Conservation (phyloP, 805 yeast genomes). For the Spathaspora girioi region DNA sequence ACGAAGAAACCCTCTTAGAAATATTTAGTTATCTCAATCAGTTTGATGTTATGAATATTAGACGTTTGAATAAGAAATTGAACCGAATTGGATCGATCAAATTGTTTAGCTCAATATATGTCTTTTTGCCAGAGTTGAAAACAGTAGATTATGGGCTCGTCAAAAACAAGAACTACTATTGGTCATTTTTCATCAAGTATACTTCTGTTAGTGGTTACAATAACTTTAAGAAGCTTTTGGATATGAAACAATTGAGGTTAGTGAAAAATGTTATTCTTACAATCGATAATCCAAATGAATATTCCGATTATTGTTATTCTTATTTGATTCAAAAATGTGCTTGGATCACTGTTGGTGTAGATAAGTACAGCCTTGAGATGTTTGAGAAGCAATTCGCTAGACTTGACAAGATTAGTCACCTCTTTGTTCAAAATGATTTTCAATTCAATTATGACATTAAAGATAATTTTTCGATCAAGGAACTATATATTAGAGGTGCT, state of each 20-base stretch:
- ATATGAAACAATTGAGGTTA: not conserved
- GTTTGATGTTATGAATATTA: too few relatives aligned
- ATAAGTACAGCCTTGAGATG: not conserved
- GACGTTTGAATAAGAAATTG: too few relatives aligned
- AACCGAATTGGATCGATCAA: too few relatives aligned
- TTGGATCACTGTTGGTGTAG: not conserved
- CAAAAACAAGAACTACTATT: not conserved
- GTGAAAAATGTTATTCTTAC: not conserved
- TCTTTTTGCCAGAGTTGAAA: not conserved
- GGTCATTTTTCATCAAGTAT: not conserved
- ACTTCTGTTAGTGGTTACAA: not conserved
- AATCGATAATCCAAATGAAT: not conserved
- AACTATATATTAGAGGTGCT: not conserved
- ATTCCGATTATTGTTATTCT: not conserved
- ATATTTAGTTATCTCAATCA: too few relatives aligned
- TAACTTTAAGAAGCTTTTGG: not conserved
- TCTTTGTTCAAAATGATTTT: not conserved
- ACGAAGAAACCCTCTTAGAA: too few relatives aligned
- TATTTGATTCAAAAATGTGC: not conserved
- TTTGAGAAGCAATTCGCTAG: not conserved
- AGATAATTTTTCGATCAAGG: not conserved
- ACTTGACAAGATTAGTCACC: not conserved
- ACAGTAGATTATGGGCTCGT: not conserved
- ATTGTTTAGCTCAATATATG: too few relatives aligned
- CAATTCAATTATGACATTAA: not conserved